Percentiles rank a stretch among this genome's conserved stretches.
These are phyloP conservation scores for Blastobotrys parvus DNA, from an alignment of 805 yeast species.

Conservation along the genomic window DNA sequence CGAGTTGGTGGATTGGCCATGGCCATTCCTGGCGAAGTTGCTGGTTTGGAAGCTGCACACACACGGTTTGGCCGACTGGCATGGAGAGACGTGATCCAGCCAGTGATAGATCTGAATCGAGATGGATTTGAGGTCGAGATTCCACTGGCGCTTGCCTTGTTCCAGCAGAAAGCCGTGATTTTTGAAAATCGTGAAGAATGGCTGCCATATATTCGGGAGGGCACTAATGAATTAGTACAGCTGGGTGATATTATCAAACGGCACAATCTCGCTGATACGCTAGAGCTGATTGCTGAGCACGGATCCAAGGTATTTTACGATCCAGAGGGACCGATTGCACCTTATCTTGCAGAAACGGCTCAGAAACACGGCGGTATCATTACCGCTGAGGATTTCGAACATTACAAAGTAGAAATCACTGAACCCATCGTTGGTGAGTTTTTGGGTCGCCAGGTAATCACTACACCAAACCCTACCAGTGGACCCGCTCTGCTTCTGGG, in stretches of 20 bases:
- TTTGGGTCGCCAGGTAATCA: conserved; percentile 38
- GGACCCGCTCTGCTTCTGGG: conserved; percentile 81
- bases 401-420: conserved; percentile 46
- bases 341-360: conserved; percentile 43
- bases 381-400: conserved; percentile 53
- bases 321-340: conserved; percentile 67
- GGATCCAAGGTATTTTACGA: conserved; percentile 81
- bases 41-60: conserved; percentile 64
- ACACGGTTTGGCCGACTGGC: conserved; percentile 53
- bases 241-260: conserved; percentile 58
- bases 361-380: conserved; percentile 60
- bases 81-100: conserved; percentile 69
- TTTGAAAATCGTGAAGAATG: conserved; percentile 22
- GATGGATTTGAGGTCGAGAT: conserved; percentile 49
- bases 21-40: conserved; percentile 86
- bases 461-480: conserved; percentile 66
- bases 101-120: conserved; percentile 59
- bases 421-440: conserved; percentile 36
- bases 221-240: conserved; percentile 30
- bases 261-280: conserved; percentile 55
- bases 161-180: conserved; percentile 28
- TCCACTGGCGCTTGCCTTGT: conserved; percentile 35
- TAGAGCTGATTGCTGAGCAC: conserved; percentile 59
- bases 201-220: conserved; percentile 23
- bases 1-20: conserved; percentile 80